Percentiles rank a stretch among this genome's conserved stretches.
Evolutionary conservation across 495 filamentous ascomycete genomes (phyloP).

Genomic region (Lophiostoma macrostomum): DNA sequence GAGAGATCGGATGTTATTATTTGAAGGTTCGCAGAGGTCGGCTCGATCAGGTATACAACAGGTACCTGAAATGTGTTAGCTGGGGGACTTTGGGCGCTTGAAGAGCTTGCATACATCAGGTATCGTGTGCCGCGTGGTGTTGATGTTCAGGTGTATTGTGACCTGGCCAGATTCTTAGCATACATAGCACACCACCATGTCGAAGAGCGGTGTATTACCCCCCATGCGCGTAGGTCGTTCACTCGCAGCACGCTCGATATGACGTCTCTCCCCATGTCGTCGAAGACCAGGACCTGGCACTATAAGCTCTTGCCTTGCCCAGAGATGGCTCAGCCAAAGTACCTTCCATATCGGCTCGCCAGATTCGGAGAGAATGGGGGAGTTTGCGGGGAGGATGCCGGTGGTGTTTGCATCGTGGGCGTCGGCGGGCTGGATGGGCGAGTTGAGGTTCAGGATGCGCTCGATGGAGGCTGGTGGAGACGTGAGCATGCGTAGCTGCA

Average conservation of each 20-base stretch:
- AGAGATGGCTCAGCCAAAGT: neutral
- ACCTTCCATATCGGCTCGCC: constrained; percentile 79
- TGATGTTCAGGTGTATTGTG: constrained; percentile 95
- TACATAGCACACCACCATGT: neutral
- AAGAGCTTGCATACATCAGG: constrained; percentile 64
- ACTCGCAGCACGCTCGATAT: constrained; percentile 95
- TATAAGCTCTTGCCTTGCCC: neutral
- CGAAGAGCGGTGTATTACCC: constrained; percentile 42
- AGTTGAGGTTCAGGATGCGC: constrained; percentile 92
- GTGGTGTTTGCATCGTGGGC: constrained; percentile 51
- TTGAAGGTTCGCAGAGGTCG: constrained; percentile 73
- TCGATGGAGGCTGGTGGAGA: constrained; percentile 94
- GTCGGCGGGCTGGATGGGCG: constrained; percentile 53
- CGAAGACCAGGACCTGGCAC: constrained; percentile 58
- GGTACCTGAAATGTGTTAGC: constrained; percentile 44
- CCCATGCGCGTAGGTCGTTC: constrained; percentile 86
- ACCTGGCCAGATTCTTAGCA: constrained; percentile 39
- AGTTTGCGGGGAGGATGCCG: constrained; percentile 64
- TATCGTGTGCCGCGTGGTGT: constrained; percentile 79
- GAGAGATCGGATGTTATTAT: constrained; percentile 84
- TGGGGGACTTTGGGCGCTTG: neutral
- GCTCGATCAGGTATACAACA: constrained; percentile 92
- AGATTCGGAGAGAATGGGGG: constrained; percentile 80
- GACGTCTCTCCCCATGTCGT: constrained; percentile 65
- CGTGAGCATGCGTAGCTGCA: too few relatives aligned